These are phyloP conservation scores for Trametes cingulata DNA, from an alignment of 768 basidiomycete genomes.

Conservation along the genomic window DNA sequence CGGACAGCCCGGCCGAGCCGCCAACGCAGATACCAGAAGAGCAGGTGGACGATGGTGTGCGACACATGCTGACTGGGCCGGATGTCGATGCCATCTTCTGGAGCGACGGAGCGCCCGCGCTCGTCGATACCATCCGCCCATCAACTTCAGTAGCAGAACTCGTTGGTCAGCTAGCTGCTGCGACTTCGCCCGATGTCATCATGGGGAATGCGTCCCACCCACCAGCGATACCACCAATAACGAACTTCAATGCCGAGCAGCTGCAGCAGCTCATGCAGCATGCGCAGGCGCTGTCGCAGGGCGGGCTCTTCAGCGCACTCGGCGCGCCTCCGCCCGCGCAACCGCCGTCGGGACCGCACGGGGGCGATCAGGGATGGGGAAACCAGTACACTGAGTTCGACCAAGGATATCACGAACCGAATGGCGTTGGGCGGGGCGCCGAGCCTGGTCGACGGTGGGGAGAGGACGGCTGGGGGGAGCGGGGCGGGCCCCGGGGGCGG, in stretches of 20 bases:
- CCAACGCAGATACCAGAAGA: conserved; percentile 61
- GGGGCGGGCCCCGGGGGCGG: conserved; percentile 47
- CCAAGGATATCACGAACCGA: conserved; percentile 23
- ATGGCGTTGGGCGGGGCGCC: conserved; percentile 18
- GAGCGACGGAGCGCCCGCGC: conserved; percentile 40
- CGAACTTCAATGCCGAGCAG: conserved; percentile 56
- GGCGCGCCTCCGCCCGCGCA: conserved; percentile 15
- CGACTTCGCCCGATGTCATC: conserved; percentile 41
- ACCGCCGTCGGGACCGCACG: conserved; percentile 22
- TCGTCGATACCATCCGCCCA: conserved; percentile 29
- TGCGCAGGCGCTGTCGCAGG: conserved; percentile 34
- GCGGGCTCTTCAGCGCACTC: conserved; percentile 13
- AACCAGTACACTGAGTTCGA: conserved; percentile 26
- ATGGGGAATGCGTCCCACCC: conserved; percentile 38
- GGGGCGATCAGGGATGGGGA: conserved; percentile 14
- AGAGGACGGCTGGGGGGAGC: conserved; percentile 52
- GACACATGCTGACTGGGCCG: conserved; percentile 67
- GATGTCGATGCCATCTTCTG: conserved; percentile 71
- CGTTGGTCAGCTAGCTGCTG: conserved; percentile 60
- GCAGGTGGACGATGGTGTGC: conserved; percentile 62
- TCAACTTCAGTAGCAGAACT: conserved; percentile 65
- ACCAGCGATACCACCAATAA: conserved; percentile 36
- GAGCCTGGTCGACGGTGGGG: conserved; percentile 32
- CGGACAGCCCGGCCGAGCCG: conserved; percentile 77
- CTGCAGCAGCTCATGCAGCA: conserved; percentile 61